Evolutionary conservation across 352 stramenopile genomes (phyloP), one percentile per base, ranked within the genome.

Genomic region (Globisporangium recalcitrans): DNA sequence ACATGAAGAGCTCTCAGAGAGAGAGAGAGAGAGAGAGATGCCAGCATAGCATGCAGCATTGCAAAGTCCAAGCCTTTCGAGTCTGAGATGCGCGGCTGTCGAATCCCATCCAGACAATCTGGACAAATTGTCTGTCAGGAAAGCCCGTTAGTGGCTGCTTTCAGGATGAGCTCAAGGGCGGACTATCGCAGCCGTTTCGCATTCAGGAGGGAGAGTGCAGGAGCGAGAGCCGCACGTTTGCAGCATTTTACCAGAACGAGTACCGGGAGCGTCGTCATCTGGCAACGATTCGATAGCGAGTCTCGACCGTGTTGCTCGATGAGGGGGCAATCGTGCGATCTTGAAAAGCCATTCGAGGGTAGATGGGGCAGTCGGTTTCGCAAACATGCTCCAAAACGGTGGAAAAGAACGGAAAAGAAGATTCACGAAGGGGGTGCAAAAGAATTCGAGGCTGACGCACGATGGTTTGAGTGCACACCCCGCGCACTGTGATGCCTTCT

Each of bases 231-330:
- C 55, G 40, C 55, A 22, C 55, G 19, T 53, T 61, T 49, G 55
- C 13, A 4, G 22, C 55, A 51, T 53, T 61, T 61, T 61, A 61
- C 38, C 55, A 13, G 53, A 49, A 27, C 34, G 19, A 48, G 46
- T 53, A 53, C 27, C 26, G 40, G 9, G 6, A 16, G 8, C 4
- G 27, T 27, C 38, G 22, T 53, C 16, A 53, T 31, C 16, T 27
- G 32, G 55, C 55, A 61, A 53, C 55, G 16, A 26, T 3, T 27
- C 3, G 19, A 16, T 16, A 31, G 3, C 9, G 7, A 27, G 1
- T 1, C 0, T 3, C 11, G 27, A 6, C 21, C 4, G 3, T 21
- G 51, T 57, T 57, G 29, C 21, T n/a, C 6, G 11, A 56, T 24
- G 10, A 19, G 24, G 51, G 49, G 51, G n/a, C 24, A 22, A 38